These are phyloP conservation scores for Euptelea pleiosperma DNA, from an alignment of 164 flowering plant genomes.

Conservation along the genomic window DNA sequence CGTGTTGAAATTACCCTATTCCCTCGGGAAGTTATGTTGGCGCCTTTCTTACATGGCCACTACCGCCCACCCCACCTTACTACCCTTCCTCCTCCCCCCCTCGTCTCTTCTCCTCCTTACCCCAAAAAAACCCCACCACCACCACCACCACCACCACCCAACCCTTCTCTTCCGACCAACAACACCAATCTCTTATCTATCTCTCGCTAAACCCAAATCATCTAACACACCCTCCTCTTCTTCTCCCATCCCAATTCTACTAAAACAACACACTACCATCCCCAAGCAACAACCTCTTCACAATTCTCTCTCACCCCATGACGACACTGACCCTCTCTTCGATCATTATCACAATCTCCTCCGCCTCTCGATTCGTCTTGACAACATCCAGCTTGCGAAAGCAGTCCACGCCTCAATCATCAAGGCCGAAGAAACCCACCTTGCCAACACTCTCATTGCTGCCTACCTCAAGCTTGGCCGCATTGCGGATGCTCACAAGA, in stretches of 20 bases:
- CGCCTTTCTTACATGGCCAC: conserved; percentile 24
- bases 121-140: too few species aligned
- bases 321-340: conserved; percentile 6
- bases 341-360: conserved; percentile 34
- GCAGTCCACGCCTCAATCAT: conserved; percentile 50
- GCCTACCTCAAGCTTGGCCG: conserved; percentile 54
- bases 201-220: conserved; percentile 16
- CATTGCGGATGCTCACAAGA: conserved; percentile 34
- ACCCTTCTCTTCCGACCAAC: background rate
- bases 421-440: conserved; percentile 36
- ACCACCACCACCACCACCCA: conserved; percentile 3
- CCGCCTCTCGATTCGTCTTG: conserved; percentile 36
- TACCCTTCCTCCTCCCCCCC: too few species aligned
- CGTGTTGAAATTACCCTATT: too few species aligned
- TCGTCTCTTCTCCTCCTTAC: conserved; percentile 3
- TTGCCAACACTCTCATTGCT: conserved; percentile 42
- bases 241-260: background rate
- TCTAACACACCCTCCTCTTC: conserved; percentile 2
- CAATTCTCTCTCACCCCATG: conserved; percentile 1
- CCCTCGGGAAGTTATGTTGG: conserved; percentile 19
- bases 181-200: conserved; percentile 4
- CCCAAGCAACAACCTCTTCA: conserved; percentile 7
- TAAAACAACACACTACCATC: conserved; percentile 6
- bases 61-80: too few species aligned
- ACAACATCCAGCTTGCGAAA: conserved; percentile 39